A percentile compares a stretch with the other conserved stretches of the same genome.
Evolutionary conservation across 352 stramenopile genomes (phyloP).

Genomic region (Phytopythium ostracodes): DNA sequence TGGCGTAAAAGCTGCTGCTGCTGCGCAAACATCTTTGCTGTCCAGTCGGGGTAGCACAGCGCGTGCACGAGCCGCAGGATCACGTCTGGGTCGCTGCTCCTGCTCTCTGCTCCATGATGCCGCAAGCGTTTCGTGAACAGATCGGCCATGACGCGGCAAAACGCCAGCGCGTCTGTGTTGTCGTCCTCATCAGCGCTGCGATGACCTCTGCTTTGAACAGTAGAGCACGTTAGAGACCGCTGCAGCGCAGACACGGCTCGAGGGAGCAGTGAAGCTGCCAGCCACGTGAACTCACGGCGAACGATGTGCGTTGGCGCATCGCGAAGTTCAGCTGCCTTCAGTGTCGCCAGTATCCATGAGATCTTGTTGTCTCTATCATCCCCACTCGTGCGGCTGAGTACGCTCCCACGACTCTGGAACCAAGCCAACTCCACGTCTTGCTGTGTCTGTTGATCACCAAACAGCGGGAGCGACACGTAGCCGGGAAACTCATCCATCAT

Average conservation of each 20-base stretch:
- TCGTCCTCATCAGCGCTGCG: neutral
- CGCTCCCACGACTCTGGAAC: slow-evolving; percentile 21
- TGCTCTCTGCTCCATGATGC: neutral
- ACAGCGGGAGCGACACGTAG: neutral
- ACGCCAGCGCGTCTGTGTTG: neutral
- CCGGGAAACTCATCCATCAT: slow-evolving; percentile 51
- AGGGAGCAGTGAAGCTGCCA: slow-evolving; percentile 2
- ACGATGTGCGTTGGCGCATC: slow-evolving; percentile 1
- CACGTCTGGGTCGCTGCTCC: slow-evolving; percentile 2
- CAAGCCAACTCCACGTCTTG: slow-evolving; percentile 21
- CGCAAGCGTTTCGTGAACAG: slow-evolving; percentile 13
- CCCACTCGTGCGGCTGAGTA: neutral
- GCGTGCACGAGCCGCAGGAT: slow-evolving; percentile 33
- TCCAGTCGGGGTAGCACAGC: slow-evolving; percentile 42
- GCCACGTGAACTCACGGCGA: neutral
- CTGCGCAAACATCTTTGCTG: slow-evolving; percentile 25
- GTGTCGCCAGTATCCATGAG: neutral
- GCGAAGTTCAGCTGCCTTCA: slow-evolving; percentile 4
- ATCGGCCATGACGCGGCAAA: slow-evolving; percentile 1
- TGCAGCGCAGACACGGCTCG: neutral
- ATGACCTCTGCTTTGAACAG: neutral
- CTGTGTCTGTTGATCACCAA: slow-evolving; percentile 7
- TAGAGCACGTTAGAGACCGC: neutral
- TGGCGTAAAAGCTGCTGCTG: slow-evolving; percentile 26
- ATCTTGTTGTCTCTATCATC: neutral